phyloP scores from a whole-genome alignment of 2,329 filamentous ascomycete genomes.

The Cytospora piceicola region DNA sequence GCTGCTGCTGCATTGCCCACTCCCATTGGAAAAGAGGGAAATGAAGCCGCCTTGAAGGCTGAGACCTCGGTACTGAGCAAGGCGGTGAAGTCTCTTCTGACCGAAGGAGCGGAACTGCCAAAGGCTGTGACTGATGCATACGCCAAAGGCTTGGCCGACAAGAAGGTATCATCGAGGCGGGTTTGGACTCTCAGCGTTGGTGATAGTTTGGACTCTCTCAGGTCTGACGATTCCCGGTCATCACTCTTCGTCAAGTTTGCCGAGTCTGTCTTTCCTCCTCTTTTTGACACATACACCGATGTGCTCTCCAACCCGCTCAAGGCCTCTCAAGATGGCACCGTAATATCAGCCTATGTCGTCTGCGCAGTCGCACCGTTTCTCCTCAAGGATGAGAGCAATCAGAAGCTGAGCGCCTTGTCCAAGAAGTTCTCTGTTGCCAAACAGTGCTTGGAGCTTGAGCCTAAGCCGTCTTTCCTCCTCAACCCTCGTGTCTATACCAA shows the following conservation, averaged over 20 bases:
- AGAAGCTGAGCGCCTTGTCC: conserved; percentile 49
- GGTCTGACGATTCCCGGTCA: conserved; percentile 50
- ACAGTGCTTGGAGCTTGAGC: conserved; percentile 69
- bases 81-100: conserved; percentile 65
- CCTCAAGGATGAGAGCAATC: conserved; percentile 58
- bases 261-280: conserved; percentile 55
- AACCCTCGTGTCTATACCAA: conserved; percentile 87
- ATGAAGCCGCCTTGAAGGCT: conserved; percentile 77
- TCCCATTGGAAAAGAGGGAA: conserved; percentile 81
- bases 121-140: conserved; percentile 72
- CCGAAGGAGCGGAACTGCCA: conserved; percentile 63
- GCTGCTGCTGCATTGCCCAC: conserved; percentile 68
- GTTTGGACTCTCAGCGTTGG: conserved; percentile 80
- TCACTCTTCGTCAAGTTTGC: conserved; percentile 54
- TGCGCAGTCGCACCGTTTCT: conserved; percentile 64
- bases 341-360: conserved; percentile 77
- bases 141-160: conserved; percentile 82
- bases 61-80: conserved; percentile 74
- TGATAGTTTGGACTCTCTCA: conserved; percentile 66
- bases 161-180: conserved; percentile 76
- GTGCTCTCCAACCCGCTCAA: conserved; percentile 76
- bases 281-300: conserved; percentile 77
- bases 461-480: conserved; percentile 85
- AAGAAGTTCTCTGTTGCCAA: conserved; percentile 67
- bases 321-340: conserved; percentile 80